Conservation (phyloP, 2,329 filamentous ascomycete genomes). For the Stagonosporopsis cucurbitacearum region DNA sequence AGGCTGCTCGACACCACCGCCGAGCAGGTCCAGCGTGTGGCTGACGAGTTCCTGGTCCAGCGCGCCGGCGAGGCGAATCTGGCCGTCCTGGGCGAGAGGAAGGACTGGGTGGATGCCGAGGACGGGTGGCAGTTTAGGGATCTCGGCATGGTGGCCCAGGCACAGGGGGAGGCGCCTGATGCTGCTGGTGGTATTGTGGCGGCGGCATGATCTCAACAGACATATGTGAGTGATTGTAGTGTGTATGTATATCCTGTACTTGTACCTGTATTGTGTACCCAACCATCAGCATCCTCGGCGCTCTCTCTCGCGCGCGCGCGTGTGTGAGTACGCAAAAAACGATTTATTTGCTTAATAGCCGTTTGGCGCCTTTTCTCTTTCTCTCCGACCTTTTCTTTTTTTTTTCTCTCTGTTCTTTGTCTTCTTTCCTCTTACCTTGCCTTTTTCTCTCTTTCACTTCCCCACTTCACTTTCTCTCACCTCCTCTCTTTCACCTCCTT, state of each 20-base stretch:
- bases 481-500: no score
- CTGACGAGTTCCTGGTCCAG: slow-evolving; percentile 81
- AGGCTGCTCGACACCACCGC: slow-evolving; percentile 84
- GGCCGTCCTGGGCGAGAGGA: slow-evolving; percentile 82
- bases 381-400: no score
- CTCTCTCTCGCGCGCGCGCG: no score
- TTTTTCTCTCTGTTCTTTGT: no score
- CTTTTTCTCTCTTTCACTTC: no score
- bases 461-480: no score
- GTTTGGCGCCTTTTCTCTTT: not conserved
- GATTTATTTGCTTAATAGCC: not conserved
- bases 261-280: not conserved
- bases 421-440: not conserved
- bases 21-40: slow-evolving; percentile 79
- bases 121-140: slow-evolving; percentile 79
- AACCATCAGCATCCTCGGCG: not conserved
- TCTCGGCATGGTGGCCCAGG: slow-evolving; percentile 64
- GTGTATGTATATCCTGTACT: slow-evolving; percentile 2
- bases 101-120: slow-evolving; percentile 68
- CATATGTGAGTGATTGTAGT: not conserved
- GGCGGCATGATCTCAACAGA: not conserved
- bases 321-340: not conserved
- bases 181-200: not conserved
- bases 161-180: slow-evolving; percentile 18
- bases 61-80: slow-evolving; percentile 68